Conservation (phyloP, 2,329 filamentous ascomycete genomes). For the Aspergillus carbonarius region DNA sequence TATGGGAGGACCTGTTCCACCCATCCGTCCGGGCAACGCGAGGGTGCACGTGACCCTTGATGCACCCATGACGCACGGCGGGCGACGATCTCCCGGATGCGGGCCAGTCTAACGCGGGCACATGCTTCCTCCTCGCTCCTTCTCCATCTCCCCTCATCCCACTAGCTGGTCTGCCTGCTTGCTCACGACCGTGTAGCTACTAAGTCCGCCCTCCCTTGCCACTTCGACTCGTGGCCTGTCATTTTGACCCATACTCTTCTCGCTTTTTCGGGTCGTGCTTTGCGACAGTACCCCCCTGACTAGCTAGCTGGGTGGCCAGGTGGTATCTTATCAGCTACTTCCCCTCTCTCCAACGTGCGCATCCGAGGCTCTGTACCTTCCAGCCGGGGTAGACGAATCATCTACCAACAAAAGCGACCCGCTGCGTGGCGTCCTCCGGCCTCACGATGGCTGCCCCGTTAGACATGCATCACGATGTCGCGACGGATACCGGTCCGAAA, state of each 20-base stretch:
- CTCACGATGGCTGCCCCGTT: conserved; percentile 29
- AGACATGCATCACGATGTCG: conserved; percentile 29
- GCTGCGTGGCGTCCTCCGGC: conserved; percentile 9
- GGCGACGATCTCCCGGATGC: conserved; percentile 32
- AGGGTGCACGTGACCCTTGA: conserved; percentile 33
- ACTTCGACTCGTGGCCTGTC: not conserved
- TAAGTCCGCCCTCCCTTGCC: not conserved
- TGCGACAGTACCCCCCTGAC: not conserved
- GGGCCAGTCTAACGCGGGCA: conserved; percentile 13
- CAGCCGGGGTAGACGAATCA: conserved; percentile 20
- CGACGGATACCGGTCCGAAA: conserved; percentile 26
- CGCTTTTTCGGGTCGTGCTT: not conserved
- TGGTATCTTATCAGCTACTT: conserved; percentile 11
- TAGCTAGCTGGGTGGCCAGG: not conserved
- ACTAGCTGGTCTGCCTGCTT: not conserved
- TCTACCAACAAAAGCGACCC: conserved; percentile 7
- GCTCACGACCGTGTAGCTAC: not conserved
- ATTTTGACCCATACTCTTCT: not conserved
- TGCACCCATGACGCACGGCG: conserved; percentile 34
- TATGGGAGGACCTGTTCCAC: no score
- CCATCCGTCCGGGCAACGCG: conserved; percentile 32
- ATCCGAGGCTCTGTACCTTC: conserved; percentile 12
- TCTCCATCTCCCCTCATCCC: conserved; percentile 17
- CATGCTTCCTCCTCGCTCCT: conserved; percentile 11
- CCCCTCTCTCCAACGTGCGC: conserved; percentile 9